phyloP scores from a whole-genome alignment of 2,329 filamentous ascomycete genomes.

The Chaetomium sp. region DNA sequence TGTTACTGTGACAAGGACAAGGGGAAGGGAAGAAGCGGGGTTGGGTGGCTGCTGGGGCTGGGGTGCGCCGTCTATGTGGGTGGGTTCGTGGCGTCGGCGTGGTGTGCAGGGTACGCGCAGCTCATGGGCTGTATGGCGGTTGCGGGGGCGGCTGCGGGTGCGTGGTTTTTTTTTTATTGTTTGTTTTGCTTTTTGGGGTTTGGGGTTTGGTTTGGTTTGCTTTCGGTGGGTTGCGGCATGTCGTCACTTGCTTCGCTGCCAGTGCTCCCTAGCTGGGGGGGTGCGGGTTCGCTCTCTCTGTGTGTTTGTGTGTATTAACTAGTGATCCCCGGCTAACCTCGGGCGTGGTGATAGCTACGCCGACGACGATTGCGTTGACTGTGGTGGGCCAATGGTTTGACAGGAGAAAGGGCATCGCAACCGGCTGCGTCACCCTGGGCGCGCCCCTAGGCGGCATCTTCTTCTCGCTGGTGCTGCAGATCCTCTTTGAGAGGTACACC shows the following conservation, averaged over 20 bases:
- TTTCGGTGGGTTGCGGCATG: background rate
- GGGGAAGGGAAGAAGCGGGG: background rate
- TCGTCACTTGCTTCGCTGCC: background rate
- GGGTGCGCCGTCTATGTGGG: conserved; percentile 33
- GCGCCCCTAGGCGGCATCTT: conserved; percentile 39
- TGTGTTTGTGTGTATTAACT: background rate
- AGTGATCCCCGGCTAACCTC: conserved; percentile 3
- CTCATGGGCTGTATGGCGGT: conserved; percentile 39
- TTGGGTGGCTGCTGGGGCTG: conserved; percentile 28
- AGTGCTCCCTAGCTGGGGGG: background rate
- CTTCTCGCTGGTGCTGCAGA: conserved; percentile 37
- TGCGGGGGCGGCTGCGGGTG: conserved; percentile 37
- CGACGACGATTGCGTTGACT: conserved; percentile 36
- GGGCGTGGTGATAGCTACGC: conserved; percentile 28
- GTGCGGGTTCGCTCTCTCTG: too few species aligned
- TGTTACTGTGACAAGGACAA: background rate
- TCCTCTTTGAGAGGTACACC: conserved; percentile 32
- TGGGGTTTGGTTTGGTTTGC: background rate
- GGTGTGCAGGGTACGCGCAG: conserved; percentile 35
- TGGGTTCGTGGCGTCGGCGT: conserved; percentile 38
- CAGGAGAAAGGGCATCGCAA: conserved; percentile 30
- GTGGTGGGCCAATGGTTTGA: conserved; percentile 38
- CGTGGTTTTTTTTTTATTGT: background rate
- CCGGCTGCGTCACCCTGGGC: conserved; percentile 37
- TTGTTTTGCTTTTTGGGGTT: background rate